A percentile compares a stretch with the other conserved stretches of the same genome.
Evolutionary conservation across 106 monocot species (phyloP).

Genomic region (Allium sativum): DNA sequence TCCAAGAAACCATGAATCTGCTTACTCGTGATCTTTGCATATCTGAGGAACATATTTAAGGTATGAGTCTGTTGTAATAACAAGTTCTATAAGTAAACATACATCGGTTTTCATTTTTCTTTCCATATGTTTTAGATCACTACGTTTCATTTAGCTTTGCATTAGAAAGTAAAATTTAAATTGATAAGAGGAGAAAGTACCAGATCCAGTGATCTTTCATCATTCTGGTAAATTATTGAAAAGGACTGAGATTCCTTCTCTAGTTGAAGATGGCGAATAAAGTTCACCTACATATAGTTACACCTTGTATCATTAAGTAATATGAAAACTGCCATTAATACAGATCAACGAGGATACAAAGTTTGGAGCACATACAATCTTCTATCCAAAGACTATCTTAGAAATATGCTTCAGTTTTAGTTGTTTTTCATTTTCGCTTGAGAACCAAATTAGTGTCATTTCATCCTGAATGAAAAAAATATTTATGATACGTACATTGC

Average conservation of each 20-base stretch:
- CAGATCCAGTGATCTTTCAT: constrained; percentile 62
- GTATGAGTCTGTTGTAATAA: background rate
- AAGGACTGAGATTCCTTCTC: constrained; percentile 57
- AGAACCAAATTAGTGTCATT: constrained; percentile 61
- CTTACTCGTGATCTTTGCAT: constrained; percentile 79
- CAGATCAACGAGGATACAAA: no score
- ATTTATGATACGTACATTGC: background rate
- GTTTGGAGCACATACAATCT: constrained; percentile 36
- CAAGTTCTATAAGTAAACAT: background rate
- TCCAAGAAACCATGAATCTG: constrained; percentile 60
- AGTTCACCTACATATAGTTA: constrained; percentile 71
- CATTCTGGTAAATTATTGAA: constrained; percentile 59
- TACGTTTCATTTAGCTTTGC: no score
- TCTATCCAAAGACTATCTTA: constrained; percentile 49
- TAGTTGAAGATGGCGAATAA: constrained; percentile 39
- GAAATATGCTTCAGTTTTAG: constrained; percentile 46
- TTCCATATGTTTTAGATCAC: no score
- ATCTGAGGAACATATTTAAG: constrained; percentile 28
- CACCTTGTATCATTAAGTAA: no score
- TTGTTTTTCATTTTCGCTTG: constrained; percentile 52
- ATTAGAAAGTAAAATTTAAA: background rate
- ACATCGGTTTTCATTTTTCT: no score
- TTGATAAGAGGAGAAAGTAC: constrained; percentile 14
- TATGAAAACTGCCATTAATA: no score
- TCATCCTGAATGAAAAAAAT: constrained; percentile 45